Conservation (phyloP, 345 rosid species). For the Melastoma malabathricum region DNA sequence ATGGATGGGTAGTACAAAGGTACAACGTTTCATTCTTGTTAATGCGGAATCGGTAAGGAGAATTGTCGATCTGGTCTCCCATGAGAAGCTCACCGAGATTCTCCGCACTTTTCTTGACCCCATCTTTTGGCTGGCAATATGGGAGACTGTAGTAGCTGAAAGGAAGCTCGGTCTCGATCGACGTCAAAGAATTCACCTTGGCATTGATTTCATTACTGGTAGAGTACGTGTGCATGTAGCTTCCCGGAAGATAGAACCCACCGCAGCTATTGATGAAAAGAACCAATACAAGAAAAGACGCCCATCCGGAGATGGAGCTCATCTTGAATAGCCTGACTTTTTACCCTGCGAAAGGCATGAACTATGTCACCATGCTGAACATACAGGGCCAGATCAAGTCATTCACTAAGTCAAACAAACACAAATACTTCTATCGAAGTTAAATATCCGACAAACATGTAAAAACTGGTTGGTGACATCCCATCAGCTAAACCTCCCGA, state of each 20-base stretch:
- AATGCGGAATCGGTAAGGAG: slow-evolving; percentile 32
- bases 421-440: too few species aligned
- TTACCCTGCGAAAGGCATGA: too few species aligned
- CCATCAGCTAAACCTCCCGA: too few species aligned
- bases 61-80: slow-evolving; percentile 45
- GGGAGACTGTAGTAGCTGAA: slow-evolving; percentile 39
- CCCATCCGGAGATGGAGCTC: slow-evolving; percentile 13
- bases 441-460: too few species aligned
- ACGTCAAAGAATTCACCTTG: slow-evolving; percentile 38
- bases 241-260: slow-evolving; percentile 38
- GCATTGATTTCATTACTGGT: slow-evolving; percentile 12
- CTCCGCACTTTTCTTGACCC: slow-evolving; percentile 33
- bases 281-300: slow-evolving; percentile 12
- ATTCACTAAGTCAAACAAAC: too few species aligned
- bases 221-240: slow-evolving; percentile 35
- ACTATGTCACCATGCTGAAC: too few species aligned
- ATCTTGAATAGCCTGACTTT: slow-evolving; percentile 2
- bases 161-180: slow-evolving; percentile 38
- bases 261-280: slow-evolving; percentile 13
- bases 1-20: slow-evolving; percentile 22
- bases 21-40: slow-evolving; percentile 28
- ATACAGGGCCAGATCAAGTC: too few species aligned
- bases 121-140: slow-evolving; percentile 20
- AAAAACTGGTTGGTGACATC: too few species aligned
- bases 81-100: slow-evolving; percentile 43